Percentiles rank a stretch among this genome's conserved stretches.
Conservation (phyloP, 805 yeast genomes). For the Naumovozyma dairenensis region DNA sequence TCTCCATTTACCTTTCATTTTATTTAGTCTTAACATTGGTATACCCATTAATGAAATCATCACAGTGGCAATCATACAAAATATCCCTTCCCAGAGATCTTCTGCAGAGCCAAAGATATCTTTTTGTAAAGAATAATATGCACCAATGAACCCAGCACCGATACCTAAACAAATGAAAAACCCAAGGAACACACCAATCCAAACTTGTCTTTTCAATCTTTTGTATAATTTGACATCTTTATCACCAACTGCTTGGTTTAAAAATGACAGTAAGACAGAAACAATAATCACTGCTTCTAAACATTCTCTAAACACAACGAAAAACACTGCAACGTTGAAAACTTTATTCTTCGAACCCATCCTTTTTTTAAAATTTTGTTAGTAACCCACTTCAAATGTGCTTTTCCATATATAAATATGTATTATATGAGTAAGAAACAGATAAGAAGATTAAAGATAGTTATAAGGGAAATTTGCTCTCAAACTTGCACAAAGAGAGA, state of each 20-base stretch:
- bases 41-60: conserved; percentile 92
- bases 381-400: too few relatives aligned
- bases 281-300: conserved; percentile 87
- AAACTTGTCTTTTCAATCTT: conserved; percentile 65
- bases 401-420: too few relatives aligned
- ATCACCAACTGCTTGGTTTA: conserved; percentile 72
- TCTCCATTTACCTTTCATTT: conserved; percentile 97
- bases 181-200: conserved; percentile 74
- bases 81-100: conserved; percentile 95
- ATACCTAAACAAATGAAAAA: conserved; percentile 67
- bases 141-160: conserved; percentile 93
- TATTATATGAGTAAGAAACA: too few relatives aligned
- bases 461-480: too few relatives aligned
- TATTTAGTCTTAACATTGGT: conserved; percentile 90
- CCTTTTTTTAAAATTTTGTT: too few relatives aligned
- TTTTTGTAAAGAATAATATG: conserved; percentile 67
- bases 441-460: too few relatives aligned
- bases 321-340: conserved; percentile 53
- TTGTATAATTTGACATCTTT: conserved; percentile 47
- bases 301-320: conserved; percentile 87
- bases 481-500: too few relatives aligned
- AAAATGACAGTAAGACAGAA: conserved; percentile 83
- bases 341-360: conserved; percentile 30
- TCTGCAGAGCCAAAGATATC: conserved; percentile 84
- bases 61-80: conserved; percentile 80